Percentiles rank a stretch among this genome's conserved stretches.
These are phyloP conservation scores for Verticillium longisporum DNA, from an alignment of 2,329 filamentous ascomycete species.

Conservation along the genomic window DNA sequence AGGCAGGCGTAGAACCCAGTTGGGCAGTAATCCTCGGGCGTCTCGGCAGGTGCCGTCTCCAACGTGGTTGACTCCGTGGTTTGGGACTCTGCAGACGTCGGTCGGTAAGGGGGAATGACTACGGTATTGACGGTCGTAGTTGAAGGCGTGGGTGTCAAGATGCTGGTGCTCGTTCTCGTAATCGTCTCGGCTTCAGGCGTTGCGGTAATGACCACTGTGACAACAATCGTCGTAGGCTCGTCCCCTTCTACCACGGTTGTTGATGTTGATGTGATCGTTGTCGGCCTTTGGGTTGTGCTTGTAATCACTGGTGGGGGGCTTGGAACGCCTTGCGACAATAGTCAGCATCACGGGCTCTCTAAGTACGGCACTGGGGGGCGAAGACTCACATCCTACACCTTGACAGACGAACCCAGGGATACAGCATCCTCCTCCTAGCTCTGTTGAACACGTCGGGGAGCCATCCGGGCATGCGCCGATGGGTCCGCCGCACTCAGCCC, in stretches of 20 bases:
- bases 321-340: slow-evolving; percentile 22
- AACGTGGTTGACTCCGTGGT: slow-evolving; percentile 23
- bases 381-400: slow-evolving; percentile 60
- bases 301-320: slow-evolving; percentile 17
- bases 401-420: slow-evolving; percentile 64
- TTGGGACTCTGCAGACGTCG: slow-evolving; percentile 24
- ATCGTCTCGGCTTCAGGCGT: slow-evolving; percentile 27
- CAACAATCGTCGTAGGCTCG: slow-evolving; percentile 31
- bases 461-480: slow-evolving; percentile 56
- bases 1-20: slow-evolving; percentile 89
- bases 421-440: slow-evolving; percentile 68
- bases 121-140: slow-evolving; percentile 30
- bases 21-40: slow-evolving; percentile 56
- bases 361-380: not conserved
- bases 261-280: slow-evolving; percentile 30
- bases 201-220: slow-evolving; percentile 32
- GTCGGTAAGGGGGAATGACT: slow-evolving; percentile 39
- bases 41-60: slow-evolving; percentile 20
- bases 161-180: slow-evolving; percentile 25
- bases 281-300: slow-evolving; percentile 16
- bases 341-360: slow-evolving; percentile 3
- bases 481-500: slow-evolving; percentile 54
- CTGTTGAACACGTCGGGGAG: slow-evolving; percentile 57
- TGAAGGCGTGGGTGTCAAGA: slow-evolving; percentile 27
- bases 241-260: slow-evolving; percentile 26